phyloP scores from a whole-genome alignment of 345 rosid genomes.

The Aegle marmelos region DNA sequence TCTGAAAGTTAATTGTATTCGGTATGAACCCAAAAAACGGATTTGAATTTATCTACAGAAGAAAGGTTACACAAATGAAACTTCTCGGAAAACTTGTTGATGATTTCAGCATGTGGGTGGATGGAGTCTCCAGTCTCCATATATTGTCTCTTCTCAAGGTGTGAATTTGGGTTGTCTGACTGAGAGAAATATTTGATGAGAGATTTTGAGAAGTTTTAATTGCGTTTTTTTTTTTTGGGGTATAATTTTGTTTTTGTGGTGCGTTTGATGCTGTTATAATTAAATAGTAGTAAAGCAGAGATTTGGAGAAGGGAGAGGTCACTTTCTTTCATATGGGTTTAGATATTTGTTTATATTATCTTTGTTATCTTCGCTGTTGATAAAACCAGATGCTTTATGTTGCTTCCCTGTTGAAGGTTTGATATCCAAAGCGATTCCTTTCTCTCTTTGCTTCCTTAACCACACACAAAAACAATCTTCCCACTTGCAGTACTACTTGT shows the following conservation, averaged over 20 bases:
- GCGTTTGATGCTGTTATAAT: not conserved
- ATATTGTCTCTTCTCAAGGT: not conserved
- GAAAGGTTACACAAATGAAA: conserved; percentile 18
- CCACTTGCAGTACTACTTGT: conserved; percentile 25
- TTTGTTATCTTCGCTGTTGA: conserved; percentile 10
- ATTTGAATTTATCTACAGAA: conserved; percentile 38
- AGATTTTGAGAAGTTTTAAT: not conserved
- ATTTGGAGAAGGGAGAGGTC: conserved; percentile 7
- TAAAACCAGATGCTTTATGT: conserved; percentile 46
- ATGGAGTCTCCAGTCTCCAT: not conserved
- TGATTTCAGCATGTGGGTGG: conserved; percentile 15
- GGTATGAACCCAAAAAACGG: conserved; percentile 33
- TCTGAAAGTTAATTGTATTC: conserved; percentile 27
- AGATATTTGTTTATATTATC: conserved; percentile 9
- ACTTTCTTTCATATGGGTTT: conserved; percentile 17
- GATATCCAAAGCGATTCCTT: conserved; percentile 36
- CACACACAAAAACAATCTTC: conserved; percentile 19
- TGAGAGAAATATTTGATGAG: not conserved
- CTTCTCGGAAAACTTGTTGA: conserved; percentile 18
- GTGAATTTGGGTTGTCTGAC: not conserved
- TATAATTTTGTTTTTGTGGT: not conserved
- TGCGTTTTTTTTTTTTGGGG: not conserved
- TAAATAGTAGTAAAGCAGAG: not conserved
- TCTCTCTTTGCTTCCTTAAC: conserved; percentile 36
- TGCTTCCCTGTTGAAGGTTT: conserved; percentile 35